A percentile compares a stretch with the other conserved stretches of the same genome.
Conservation (phyloP, 2,329 filamentous ascomycete genomes). For the Davidsoniella neocaledoniae region DNA sequence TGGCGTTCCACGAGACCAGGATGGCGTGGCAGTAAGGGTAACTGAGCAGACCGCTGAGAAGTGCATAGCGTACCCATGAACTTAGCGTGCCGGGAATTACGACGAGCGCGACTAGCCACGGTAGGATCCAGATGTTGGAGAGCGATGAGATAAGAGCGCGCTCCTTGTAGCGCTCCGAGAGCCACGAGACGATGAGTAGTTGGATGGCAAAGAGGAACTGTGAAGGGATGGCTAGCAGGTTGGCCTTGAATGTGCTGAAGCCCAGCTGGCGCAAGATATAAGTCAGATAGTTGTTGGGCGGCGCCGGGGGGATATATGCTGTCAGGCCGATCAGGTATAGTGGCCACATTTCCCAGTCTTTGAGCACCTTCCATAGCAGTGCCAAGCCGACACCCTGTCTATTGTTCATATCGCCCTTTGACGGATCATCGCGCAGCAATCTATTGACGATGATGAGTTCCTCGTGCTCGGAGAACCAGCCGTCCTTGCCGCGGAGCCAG, state of each 20-base stretch:
- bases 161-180: slow-evolving; percentile 28
- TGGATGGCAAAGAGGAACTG: slow-evolving; percentile 29
- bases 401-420: slow-evolving; percentile 45
- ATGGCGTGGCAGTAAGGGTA: slow-evolving; percentile 34
- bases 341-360: slow-evolving; percentile 46
- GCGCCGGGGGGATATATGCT: slow-evolving; percentile 25
- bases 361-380: slow-evolving; percentile 32
- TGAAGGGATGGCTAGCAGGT: slow-evolving; percentile 28
- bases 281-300: slow-evolving; percentile 29
- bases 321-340: slow-evolving; percentile 36
- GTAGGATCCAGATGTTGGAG: slow-evolving; percentile 33
- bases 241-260: slow-evolving; percentile 28
- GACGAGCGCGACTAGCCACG: slow-evolving; percentile 29
- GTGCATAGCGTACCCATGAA: slow-evolving; percentile 27
- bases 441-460: slow-evolving; percentile 47
- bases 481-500: slow-evolving; percentile 39
- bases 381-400: slow-evolving; percentile 27
- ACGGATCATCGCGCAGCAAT: slow-evolving; percentile 41
- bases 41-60: slow-evolving; percentile 24
- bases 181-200: slow-evolving; percentile 28
- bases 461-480: slow-evolving; percentile 45
- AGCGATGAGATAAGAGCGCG: slow-evolving; percentile 28
- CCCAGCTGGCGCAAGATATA: slow-evolving; percentile 27
- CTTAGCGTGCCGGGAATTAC: slow-evolving; percentile 21
- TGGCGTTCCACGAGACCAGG: slow-evolving; percentile 29